phyloP scores from a whole-genome alignment of 2,329 filamentous ascomycete species.

The Tolypocladium guangdongense region DNA sequence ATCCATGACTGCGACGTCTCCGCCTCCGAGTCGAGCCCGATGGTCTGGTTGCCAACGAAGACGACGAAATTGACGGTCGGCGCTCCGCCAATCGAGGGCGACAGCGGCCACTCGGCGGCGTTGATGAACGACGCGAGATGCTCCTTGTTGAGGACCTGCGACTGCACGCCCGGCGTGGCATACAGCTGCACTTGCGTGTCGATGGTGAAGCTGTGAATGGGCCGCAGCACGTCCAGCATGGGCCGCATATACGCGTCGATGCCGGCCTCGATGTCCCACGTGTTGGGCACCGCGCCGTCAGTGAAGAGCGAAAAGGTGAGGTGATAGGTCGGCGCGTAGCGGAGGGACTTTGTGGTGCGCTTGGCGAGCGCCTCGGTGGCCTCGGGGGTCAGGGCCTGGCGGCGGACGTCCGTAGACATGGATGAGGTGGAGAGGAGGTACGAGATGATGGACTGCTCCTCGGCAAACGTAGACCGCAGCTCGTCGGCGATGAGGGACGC shows the following conservation, averaged over 20 bases:
- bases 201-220: slow-evolving; percentile 90
- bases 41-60: slow-evolving; percentile 73
- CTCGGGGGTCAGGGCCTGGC: slow-evolving; percentile 36
- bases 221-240: slow-evolving; percentile 64
- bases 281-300: slow-evolving; percentile 63
- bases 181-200: slow-evolving; percentile 95
- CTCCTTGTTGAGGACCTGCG: slow-evolving; percentile 62
- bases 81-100: slow-evolving; percentile 82
- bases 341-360: slow-evolving; percentile 75
- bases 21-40: slow-evolving; percentile 34
- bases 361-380: slow-evolving; percentile 46
- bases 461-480: slow-evolving; percentile 66
- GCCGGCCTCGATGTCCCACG: slow-evolving; percentile 82
- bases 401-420: slow-evolving; percentile 34
- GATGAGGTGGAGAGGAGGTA: slow-evolving; percentile 55
- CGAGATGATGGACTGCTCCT: slow-evolving; percentile 81
- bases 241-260: slow-evolving; percentile 73
- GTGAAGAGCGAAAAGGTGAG: slow-evolving; percentile 94
- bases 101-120: slow-evolving; percentile 93
- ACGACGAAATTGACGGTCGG: slow-evolving; percentile 95
- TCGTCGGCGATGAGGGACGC: slow-evolving; percentile 70
- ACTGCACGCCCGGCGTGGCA: slow-evolving; percentile 56
- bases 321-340: slow-evolving; percentile 89
- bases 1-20: slow-evolving; percentile 63
- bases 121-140: slow-evolving; percentile 94